These are phyloP conservation scores for Endocladia muricata DNA, from an alignment of 31 red algal species.

Conservation along the genomic window DNA sequence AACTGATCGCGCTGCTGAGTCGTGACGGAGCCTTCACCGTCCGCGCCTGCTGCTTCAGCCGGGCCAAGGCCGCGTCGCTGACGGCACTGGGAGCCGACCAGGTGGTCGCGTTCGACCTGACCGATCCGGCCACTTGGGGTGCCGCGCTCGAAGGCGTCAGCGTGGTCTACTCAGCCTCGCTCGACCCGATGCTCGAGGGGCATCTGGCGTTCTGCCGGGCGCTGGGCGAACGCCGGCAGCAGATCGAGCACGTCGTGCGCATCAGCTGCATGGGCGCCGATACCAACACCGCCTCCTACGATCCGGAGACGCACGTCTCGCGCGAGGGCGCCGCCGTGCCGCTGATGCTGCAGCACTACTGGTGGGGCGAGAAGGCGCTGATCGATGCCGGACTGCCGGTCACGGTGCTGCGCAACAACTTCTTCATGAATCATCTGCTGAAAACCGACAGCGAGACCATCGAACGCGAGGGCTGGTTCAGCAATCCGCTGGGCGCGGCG, in stretches of 20 bases:
- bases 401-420: slow-evolving; percentile 15
- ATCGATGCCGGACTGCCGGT: slow-evolving; percentile 2
- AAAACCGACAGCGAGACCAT: slow-evolving; percentile 10
- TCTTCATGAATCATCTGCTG: slow-evolving; percentile 16
- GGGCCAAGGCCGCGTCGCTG: not conserved
- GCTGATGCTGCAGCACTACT: slow-evolving; percentile 13
- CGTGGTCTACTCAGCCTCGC: slow-evolving; percentile 6
- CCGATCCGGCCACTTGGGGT: slow-evolving; percentile 2
- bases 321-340: not conserved
- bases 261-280: slow-evolving; percentile 19
- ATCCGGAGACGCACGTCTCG: not conserved
- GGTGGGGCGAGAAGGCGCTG: slow-evolving; percentile 14
- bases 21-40: not conserved
- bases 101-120: slow-evolving; percentile 2
- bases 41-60: slow-evolving; percentile 5
- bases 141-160: not conserved
- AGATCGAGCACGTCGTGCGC: slow-evolving; percentile 7
- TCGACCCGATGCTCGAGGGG: slow-evolving; percentile 13
- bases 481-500: slow-evolving; percentile 12
- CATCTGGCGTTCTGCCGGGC: not conserved
- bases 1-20: not conserved
- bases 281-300: slow-evolving; percentile 13
- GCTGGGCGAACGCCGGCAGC: not conserved
- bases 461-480: slow-evolving; percentile 10
- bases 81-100: slow-evolving; percentile 8